A percentile compares a stretch with the other conserved stretches of the same genome.
phyloP scores from a whole-genome alignment of 2,329 filamentous ascomycete species.

The Colletotrichum cordylinicola region DNA sequence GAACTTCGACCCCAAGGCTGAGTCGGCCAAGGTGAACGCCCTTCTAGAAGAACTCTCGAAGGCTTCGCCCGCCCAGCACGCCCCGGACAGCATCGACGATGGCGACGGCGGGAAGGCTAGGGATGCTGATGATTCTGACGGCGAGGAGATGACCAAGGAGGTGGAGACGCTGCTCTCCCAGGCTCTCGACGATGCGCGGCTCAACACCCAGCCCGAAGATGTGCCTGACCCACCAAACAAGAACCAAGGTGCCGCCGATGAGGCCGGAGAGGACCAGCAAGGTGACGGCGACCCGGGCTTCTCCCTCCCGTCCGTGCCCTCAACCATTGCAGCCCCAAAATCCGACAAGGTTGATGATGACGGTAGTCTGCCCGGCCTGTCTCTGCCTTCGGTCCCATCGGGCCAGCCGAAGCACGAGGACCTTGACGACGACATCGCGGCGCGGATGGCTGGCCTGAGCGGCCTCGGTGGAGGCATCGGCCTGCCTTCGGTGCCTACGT shows the following conservation, averaged over 20 bases:
- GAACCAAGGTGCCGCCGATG: neutral
- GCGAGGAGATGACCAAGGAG: conserved; percentile 51
- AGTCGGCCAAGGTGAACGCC: conserved; percentile 34
- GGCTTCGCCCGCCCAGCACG: neutral
- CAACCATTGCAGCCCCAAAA: conserved; percentile 34
- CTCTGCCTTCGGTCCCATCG: conserved; percentile 53
- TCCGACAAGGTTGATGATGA: neutral
- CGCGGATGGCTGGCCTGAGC: conserved; percentile 58
- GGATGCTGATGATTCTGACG: conserved; percentile 53
- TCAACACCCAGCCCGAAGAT: conserved; percentile 27
- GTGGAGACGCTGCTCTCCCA: conserved; percentile 50
- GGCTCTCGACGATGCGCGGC: conserved; percentile 51
- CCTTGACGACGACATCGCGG: conserved; percentile 52
- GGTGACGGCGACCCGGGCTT: conserved; percentile 21
- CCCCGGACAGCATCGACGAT: neutral
- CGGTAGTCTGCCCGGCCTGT: conserved; percentile 31
- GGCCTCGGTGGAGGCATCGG: conserved; percentile 36
- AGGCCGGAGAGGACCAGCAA: conserved; percentile 9
- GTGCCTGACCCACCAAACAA: neutral
- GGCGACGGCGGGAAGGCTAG: neutral
- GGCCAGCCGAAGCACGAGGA: conserved; percentile 40
- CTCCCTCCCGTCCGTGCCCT: conserved; percentile 46
- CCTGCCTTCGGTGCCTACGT: conserved; percentile 56
- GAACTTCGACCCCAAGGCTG: conserved; percentile 31
- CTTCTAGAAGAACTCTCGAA: conserved; percentile 41